Evolutionary conservation across 139 green algal genomes (phyloP).

Genomic region (Chlorella ohadii): DNA sequence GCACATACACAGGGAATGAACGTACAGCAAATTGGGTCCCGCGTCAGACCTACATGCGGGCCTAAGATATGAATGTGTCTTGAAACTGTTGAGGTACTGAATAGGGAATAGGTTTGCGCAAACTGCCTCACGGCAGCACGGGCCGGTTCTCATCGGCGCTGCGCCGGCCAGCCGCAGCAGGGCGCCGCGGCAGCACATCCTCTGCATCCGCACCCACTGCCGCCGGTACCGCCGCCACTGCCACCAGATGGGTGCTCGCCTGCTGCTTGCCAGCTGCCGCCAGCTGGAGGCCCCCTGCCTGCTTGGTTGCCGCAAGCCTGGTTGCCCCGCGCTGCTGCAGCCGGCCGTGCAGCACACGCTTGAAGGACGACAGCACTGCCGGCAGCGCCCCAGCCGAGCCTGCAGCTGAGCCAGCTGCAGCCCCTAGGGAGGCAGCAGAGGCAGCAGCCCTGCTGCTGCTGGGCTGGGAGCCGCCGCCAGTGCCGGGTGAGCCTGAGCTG

Average conservation of each 20-base stretch:
- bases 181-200: not conserved
- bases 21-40: no score
- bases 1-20: no score
- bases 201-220: not conserved
- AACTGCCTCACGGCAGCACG: not conserved
- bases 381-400: not conserved
- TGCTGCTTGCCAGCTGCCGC: not conserved
- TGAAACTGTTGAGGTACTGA: no score
- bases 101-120: no score
- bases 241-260: not conserved
- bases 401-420: not conserved
- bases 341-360: not conserved
- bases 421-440: not conserved
- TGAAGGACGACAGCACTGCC: no score
- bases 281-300: no score
- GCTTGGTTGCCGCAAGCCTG: no score
- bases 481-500: not conserved
- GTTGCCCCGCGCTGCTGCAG: not conserved
- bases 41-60: no score
- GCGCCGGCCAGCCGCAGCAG: not conserved
- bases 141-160: slow-evolving; percentile 7
- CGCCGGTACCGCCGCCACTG: not conserved
- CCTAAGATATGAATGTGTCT: no score
- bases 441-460: not conserved
- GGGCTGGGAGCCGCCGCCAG: not conserved